phyloP scores from a whole-genome alignment of 192 early-diverging fungal genomes.

The Allomyces javanicus region DNA sequence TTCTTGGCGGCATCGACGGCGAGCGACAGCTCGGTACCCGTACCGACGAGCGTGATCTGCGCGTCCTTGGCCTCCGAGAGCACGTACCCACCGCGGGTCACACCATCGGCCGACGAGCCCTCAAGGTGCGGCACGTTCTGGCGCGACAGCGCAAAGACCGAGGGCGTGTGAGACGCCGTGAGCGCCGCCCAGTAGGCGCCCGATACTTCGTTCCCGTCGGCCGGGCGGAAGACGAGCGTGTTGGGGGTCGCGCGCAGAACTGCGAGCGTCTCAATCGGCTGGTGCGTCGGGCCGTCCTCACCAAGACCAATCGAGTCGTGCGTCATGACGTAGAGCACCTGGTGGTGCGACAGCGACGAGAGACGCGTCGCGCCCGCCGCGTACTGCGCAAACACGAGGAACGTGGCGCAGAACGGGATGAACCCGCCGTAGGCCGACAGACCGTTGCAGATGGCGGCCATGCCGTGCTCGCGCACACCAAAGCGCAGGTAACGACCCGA shows the following conservation, averaged over 20 bases:
- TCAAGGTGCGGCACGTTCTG: conserved; percentile 87
- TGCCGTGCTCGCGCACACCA: conserved; percentile 95
- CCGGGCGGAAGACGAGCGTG: conserved; percentile 67
- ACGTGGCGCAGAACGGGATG: conserved; percentile 72
- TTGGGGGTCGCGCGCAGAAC: conserved; percentile 78
- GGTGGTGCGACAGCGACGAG: conserved; percentile 67
- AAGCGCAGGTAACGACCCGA: conserved; percentile 78
- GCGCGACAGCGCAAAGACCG: conserved; percentile 70
- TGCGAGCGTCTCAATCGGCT: conserved; percentile 88
- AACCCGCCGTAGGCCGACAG: conserved; percentile 62
- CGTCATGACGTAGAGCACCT: conserved; percentile 92
- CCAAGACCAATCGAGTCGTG: conserved; percentile 98
- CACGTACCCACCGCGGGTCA: conserved; percentile 68
- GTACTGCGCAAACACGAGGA: conserved; percentile 81
- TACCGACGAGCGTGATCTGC: conserved; percentile 54
- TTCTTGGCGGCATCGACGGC: conserved; percentile 68
- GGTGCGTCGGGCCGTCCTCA: conserved; percentile 98
- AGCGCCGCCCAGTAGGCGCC: conserved; percentile 74
- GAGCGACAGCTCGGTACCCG: conserved; percentile 81
- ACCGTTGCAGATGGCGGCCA: conserved; percentile 87
- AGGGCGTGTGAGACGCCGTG: conserved; percentile 42
- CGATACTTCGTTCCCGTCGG: conserved; percentile 85
- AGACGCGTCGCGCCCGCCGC: conserved; percentile 73
- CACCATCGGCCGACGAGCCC: conserved; percentile 58
- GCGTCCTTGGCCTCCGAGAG: conserved; percentile 43